Evolutionary conservation across 352 stramenopile species (phyloP).

Genomic region (Phytophthora crassamura): DNA sequence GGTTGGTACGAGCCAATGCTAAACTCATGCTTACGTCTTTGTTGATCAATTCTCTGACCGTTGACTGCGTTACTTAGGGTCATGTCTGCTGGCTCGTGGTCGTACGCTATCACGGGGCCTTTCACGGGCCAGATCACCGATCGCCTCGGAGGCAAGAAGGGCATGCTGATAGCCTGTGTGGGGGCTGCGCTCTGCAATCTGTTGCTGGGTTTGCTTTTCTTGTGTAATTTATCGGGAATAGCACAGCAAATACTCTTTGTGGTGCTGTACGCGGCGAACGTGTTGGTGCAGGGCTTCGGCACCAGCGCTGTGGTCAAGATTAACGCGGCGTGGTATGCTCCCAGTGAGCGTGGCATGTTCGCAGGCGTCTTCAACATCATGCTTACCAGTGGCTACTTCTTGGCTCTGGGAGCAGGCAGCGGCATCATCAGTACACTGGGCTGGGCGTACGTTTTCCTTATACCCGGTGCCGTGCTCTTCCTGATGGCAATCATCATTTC

Average conservation of each 20-base stretch:
- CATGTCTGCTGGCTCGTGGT: slow-evolving; percentile 64
- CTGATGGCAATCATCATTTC: slow-evolving; percentile 56
- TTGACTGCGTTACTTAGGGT: slow-evolving; percentile 29
- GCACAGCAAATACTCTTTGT: slow-evolving; percentile 54
- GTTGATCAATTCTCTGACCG: not conserved
- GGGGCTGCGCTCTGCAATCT: slow-evolving; percentile 65
- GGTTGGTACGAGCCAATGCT: slow-evolving; percentile 45
- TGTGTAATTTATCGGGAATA: slow-evolving; percentile 29
- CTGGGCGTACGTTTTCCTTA: slow-evolving; percentile 64
- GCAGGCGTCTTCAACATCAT: slow-evolving; percentile 79
- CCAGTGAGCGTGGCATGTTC: slow-evolving; percentile 65
- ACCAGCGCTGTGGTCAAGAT: slow-evolving; percentile 79
- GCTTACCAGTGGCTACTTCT: slow-evolving; percentile 69
- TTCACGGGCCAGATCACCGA: slow-evolving; percentile 72
- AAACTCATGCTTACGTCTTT: not conserved
- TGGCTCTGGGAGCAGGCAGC: slow-evolving; percentile 60
- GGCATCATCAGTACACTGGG: slow-evolving; percentile 57
- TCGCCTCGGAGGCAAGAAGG: slow-evolving; percentile 62
- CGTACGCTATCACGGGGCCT: slow-evolving; percentile 59
- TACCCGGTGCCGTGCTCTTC: slow-evolving; percentile 49
- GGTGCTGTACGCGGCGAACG: slow-evolving; percentile 61
- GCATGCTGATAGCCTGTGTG: slow-evolving; percentile 64
- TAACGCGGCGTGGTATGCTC: slow-evolving; percentile 67
- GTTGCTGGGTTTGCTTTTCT: slow-evolving; percentile 54
- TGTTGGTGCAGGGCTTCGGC: slow-evolving; percentile 69